These are phyloP conservation scores for Ilex asprella DNA, from an alignment of 257 asterid species.

Conservation along the genomic window DNA sequence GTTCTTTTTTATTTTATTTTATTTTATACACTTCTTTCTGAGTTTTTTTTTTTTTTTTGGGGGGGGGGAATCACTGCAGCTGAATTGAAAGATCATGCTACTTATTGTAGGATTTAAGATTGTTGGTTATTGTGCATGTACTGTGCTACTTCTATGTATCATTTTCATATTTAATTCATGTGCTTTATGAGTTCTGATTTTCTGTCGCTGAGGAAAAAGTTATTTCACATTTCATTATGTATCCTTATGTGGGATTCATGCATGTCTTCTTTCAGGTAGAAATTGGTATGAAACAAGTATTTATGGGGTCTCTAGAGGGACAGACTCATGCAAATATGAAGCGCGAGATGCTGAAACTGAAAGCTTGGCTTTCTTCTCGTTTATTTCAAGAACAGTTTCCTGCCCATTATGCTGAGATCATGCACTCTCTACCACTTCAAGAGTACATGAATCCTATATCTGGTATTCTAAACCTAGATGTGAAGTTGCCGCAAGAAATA, in stretches of 20 bases:
- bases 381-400: slow-evolving; percentile 80
- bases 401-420: slow-evolving; percentile 58
- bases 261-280: slow-evolving; percentile 59
- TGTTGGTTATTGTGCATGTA: too few species aligned
- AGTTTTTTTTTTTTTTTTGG: too few species aligned
- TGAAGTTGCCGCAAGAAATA: slow-evolving; percentile 60
- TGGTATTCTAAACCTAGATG: slow-evolving; percentile 76
- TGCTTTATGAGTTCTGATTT: not conserved
- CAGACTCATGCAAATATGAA: slow-evolving; percentile 55
- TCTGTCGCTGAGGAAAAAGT: not conserved
- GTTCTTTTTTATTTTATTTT: too few species aligned
- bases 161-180: not conserved
- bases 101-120: too few species aligned
- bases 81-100: too few species aligned
- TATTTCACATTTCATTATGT: not conserved
- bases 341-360: slow-evolving; percentile 55
- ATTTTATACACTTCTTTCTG: too few species aligned
- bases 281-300: slow-evolving; percentile 54
- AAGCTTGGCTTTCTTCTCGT: slow-evolving; percentile 76
- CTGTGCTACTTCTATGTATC: too few species aligned
- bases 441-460: slow-evolving; percentile 73
- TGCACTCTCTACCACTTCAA: slow-evolving; percentile 71
- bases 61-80: too few species aligned
- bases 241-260: not conserved
- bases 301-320: slow-evolving; percentile 79